Evolutionary conservation across 1,284 basidiomycete genomes (phyloP).

Genomic region (Blastosporella zonata): DNA sequence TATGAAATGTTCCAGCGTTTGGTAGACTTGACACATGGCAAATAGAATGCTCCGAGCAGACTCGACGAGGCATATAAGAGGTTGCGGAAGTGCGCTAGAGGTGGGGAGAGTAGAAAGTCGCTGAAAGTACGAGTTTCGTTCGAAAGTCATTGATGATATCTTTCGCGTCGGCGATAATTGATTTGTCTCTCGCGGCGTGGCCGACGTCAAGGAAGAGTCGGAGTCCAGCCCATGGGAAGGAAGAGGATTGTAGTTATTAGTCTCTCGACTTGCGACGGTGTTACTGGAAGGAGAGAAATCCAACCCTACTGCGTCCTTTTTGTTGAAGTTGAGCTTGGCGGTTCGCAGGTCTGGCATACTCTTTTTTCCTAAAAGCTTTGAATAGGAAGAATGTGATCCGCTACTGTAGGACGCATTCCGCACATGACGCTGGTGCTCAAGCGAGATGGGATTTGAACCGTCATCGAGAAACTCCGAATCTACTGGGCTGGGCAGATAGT

Average conservation of each 20-base stretch:
- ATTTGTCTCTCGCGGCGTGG: conserved; percentile 34
- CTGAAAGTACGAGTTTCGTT: conserved; percentile 92
- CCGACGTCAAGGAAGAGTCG: conserved; percentile 38
- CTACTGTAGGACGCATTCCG: conserved; percentile 60
- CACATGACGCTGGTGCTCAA: conserved; percentile 34
- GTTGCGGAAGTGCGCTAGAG: conserved; percentile 69
- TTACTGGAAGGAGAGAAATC: conserved; percentile 16
- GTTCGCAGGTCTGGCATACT: conserved; percentile 85
- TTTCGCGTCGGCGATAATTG: conserved; percentile 41
- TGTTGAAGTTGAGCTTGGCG: conserved; percentile 39
- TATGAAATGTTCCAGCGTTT: conserved; percentile 87
- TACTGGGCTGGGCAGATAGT: conserved; percentile 57
- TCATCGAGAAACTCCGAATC: conserved; percentile 46
- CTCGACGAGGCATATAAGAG: conserved; percentile 79
- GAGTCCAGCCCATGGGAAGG: conserved; percentile 45
- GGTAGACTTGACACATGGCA: conserved; percentile 89
- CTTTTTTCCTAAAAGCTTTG: conserved; percentile 64
- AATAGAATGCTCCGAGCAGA: conserved; percentile 91
- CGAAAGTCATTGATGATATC: conserved; percentile 65
- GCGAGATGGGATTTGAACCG: conserved; percentile 20
- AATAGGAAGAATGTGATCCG: conserved; percentile 32
- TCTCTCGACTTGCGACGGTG: conserved; percentile 19
- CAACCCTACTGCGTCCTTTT: conserved; percentile 25
- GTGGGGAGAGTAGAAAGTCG: conserved; percentile 77
- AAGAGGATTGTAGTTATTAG: conserved; percentile 34